Evolutionary conservation across 768 basidiomycete genomes (phyloP), one percentile per base, ranked within the genome.

Genomic region (Auricularia heimuer): DNA sequence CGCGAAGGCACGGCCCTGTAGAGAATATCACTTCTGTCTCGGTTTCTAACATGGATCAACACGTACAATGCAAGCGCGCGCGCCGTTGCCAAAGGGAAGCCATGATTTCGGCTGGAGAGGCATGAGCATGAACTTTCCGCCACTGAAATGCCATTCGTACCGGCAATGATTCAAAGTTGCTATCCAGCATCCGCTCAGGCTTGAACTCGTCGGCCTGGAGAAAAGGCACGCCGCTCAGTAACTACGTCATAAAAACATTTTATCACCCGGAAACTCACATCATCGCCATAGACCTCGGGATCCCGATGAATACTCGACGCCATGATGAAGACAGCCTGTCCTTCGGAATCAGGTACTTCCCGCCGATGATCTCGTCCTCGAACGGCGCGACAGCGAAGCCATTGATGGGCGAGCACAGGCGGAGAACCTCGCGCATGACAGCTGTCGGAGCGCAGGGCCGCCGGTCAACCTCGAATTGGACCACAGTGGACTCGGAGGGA

Each of bases 171-270:
- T 81, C 81, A 65, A 81, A 83, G 64, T 77, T 77, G 21, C 79
- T 80, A 64, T 80, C 78, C 42, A 81, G 68, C 79, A 83, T 79
- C 14, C 81, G 74, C 67, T 82, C 81, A 0, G 81, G 81, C 18
- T 69, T 73, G 71, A 79, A 82, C 62, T 77, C 75, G 7, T 77
- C 70, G 3, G 77, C 70, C 72, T 75, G 44, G 18, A 34, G 39
- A 2, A 42, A 42, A 42, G 2, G 0, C 44, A 63, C 62, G 14
- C 18, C 12, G 34, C 6, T n/a, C 24, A n/a, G 18, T 60, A 16
- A 36, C 11, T 63, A 10, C 39, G n/a, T 42, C 14, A 8, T 18
- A 3, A 14, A 45, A 14, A 47, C 24, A 60, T 6, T 16, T 47
- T 36, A 54, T 33, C 51, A 18, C 11, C 51, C 24, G 39, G 39